Conservation (phyloP, 139 green algal species). For the Nannochloris sp. region DNA sequence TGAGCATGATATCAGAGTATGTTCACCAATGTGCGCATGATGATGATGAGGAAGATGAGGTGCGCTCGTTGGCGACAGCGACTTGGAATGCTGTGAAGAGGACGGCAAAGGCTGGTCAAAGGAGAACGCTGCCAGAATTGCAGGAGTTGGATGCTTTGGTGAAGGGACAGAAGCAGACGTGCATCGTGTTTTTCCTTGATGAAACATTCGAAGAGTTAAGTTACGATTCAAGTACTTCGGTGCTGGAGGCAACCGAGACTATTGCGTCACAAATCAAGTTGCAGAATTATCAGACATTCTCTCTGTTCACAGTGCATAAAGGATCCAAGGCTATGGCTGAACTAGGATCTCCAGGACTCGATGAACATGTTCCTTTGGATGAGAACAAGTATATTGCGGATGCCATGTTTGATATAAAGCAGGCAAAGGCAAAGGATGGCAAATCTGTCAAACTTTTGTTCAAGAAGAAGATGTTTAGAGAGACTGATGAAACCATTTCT, state of each 20-base stretch:
- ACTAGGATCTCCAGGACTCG: slow-evolving; percentile 21
- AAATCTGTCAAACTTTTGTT: slow-evolving; percentile 66
- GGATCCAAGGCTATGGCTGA: slow-evolving; percentile 26
- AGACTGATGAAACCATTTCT: slow-evolving; percentile 90
- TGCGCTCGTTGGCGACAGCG: slow-evolving; percentile 33
- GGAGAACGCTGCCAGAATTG: slow-evolving; percentile 52
- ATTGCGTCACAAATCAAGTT: slow-evolving; percentile 83
- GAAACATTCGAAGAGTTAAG: slow-evolving; percentile 92
- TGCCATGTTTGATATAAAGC: slow-evolving; percentile 47
- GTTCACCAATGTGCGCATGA: slow-evolving; percentile 63
- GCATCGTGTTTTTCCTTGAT: slow-evolving; percentile 92
- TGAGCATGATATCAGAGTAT: slow-evolving; percentile 78
- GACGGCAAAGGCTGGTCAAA: slow-evolving; percentile 73
- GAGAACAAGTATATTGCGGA: slow-evolving; percentile 68
- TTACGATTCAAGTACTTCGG: slow-evolving; percentile 82
- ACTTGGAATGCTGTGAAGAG: slow-evolving; percentile 81
- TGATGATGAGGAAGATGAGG: slow-evolving; percentile 26
- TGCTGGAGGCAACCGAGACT: slow-evolving; percentile 79
- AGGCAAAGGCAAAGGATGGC: slow-evolving; percentile 36
- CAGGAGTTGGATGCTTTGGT: slow-evolving; percentile 80
- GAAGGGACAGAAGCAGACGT: slow-evolving; percentile 47
- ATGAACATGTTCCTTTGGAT: slow-evolving; percentile 85
- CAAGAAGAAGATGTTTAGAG: slow-evolving; percentile 93
- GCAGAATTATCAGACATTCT: slow-evolving; percentile 90
- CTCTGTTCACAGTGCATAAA: slow-evolving; percentile 74